A percentile compares a stretch with the other conserved stretches of the same genome.
phyloP scores from a whole-genome alignment of 31 red algal genomes.

The Odonthalia washingtoniensis region DNA sequence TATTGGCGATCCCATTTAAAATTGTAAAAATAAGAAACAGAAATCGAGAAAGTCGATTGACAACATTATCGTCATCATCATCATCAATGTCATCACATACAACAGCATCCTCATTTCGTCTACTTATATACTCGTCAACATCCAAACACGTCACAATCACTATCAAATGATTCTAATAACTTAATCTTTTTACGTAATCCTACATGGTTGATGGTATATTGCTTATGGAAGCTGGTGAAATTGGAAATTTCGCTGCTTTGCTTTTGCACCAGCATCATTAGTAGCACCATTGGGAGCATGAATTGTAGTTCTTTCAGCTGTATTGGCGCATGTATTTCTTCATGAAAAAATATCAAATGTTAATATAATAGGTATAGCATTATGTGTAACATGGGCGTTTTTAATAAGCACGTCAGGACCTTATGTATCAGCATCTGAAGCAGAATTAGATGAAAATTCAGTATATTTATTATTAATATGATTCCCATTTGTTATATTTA shows the following conservation, averaged over 20 bases:
- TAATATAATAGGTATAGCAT: slow-evolving; percentile 79
- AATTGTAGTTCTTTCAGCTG: slow-evolving; percentile 82
- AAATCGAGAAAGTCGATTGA: no score
- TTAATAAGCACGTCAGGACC: slow-evolving; percentile 80
- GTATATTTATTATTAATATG: slow-evolving; percentile 61
- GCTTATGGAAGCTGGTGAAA: slow-evolving; percentile 86
- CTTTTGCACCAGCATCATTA: slow-evolving; percentile 84
- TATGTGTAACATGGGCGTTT: slow-evolving; percentile 81
- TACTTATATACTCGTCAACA: background rate
- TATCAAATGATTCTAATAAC: background rate
- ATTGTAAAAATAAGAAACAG: no score
- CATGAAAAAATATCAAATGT: slow-evolving; percentile 57
- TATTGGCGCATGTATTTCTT: no score
- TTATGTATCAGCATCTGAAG: slow-evolving; percentile 60
- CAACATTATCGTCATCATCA: no score
- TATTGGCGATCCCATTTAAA: no score
- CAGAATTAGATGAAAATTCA: slow-evolving; percentile 58
- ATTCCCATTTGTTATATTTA: slow-evolving; percentile 76
- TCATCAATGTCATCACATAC: no score
- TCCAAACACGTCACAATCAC: background rate
- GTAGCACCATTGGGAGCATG: slow-evolving; percentile 89
- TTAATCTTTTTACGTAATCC: slow-evolving; percentile 61
- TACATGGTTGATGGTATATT: slow-evolving; percentile 84
- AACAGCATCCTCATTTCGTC: no score
- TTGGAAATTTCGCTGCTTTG: slow-evolving; percentile 94